Evolutionary conservation across 768 basidiomycete genomes (phyloP).

Genomic region (Agaricus subrufescens): DNA sequence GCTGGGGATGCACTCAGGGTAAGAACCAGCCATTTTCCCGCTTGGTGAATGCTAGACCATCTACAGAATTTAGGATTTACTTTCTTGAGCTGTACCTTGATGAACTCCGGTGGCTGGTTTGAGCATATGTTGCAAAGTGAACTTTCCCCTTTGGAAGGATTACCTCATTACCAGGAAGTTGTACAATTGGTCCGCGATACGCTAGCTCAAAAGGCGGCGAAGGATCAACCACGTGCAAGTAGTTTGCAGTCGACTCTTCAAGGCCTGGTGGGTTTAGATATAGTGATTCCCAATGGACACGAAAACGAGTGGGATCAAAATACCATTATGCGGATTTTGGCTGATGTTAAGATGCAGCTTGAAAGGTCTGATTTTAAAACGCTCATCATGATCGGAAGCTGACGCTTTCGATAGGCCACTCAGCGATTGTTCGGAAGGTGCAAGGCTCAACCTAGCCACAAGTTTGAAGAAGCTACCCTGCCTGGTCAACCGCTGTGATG

Average conservation of each 20-base stretch:
- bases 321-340: conserved; percentile 40
- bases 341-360: conserved; percentile 40
- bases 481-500: conserved; percentile 30
- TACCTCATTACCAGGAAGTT: background rate
- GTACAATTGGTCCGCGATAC: background rate
- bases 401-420: conserved; percentile 29
- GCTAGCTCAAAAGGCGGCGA: background rate
- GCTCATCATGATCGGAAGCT: background rate
- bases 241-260: conserved; percentile 14
- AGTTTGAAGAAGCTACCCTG: conserved; percentile 31
- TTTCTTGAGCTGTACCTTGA: background rate
- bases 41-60: background rate
- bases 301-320: conserved; percentile 37
- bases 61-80: conserved; percentile 3
- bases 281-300: conserved; percentile 53
- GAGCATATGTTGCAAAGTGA: background rate
- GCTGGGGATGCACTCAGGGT: background rate
- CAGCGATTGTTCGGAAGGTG: conserved; percentile 21
- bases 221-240: background rate
- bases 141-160: background rate
- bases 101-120: background rate
- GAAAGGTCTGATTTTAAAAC: conserved; percentile 27
- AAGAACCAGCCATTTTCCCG: background rate
- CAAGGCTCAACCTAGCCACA: conserved; percentile 28
- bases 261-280: conserved; percentile 39